Evolutionary conservation across 345 rosid species (phyloP).

Genomic region (Luvunga scandens): DNA sequence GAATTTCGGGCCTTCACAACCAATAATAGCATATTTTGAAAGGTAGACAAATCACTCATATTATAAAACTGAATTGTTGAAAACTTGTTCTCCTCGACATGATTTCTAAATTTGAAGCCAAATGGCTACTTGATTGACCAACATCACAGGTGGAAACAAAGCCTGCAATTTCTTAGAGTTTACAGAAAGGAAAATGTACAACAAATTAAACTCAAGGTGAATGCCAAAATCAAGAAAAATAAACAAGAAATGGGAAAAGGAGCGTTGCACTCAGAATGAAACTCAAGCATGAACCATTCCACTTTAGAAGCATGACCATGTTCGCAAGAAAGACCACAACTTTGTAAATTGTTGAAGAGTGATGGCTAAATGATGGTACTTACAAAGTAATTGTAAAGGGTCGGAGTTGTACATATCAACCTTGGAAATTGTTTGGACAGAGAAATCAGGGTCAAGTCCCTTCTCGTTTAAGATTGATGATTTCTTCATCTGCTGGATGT

Average conservation of each 20-base stretch:
- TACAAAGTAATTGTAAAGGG: conserved; percentile 32
- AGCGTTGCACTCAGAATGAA: background rate
- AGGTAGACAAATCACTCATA: too few relatives aligned
- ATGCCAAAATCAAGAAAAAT: background rate
- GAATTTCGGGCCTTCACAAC: too few relatives aligned
- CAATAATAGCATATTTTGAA: too few relatives aligned
- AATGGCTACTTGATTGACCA: background rate
- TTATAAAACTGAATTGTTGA: background rate
- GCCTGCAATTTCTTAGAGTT: background rate
- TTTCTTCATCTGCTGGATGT: conserved; percentile 24
- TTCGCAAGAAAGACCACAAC: too few relatives aligned
- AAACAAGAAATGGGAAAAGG: too few relatives aligned
- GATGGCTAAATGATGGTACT: background rate
- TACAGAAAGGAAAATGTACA: background rate
- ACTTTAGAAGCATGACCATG: too few relatives aligned
- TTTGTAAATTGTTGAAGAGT: background rate
- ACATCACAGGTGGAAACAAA: background rate
- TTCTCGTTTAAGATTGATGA: conserved; percentile 11
- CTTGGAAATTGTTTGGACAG: conserved; percentile 1
- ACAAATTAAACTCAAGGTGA: background rate
- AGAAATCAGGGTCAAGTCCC: conserved; percentile 10
- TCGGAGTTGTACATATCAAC: conserved; percentile 18
- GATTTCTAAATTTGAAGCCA: background rate
- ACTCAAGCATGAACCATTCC: background rate
- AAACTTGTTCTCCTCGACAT: background rate